phyloP scores from a whole-genome alignment of 2,329 filamentous ascomycete species.

The Lecanicillium sp. region DNA sequence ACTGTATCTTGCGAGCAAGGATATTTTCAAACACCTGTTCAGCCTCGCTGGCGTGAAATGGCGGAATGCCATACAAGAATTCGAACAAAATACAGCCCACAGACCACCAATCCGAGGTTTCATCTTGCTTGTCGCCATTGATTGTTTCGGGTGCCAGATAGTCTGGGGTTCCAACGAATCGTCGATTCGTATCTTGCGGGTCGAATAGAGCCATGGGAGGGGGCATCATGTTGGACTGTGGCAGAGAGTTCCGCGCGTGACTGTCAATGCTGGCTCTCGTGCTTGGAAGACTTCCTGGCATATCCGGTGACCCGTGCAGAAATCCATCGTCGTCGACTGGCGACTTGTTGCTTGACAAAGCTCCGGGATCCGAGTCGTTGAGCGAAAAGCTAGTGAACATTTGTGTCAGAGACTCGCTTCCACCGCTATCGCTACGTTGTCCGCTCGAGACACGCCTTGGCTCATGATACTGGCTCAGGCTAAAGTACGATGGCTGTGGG shows the following conservation, averaged over 20 bases:
- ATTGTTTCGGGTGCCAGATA: slow-evolving; percentile 97
- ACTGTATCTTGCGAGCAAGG: slow-evolving; percentile 77
- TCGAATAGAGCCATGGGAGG: slow-evolving; percentile 94
- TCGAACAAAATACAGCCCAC: slow-evolving; percentile 98
- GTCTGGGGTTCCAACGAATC: slow-evolving; percentile 94
- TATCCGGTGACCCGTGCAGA: slow-evolving; percentile 67
- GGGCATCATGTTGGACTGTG: slow-evolving; percentile 63
- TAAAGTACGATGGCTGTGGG: slow-evolving; percentile 93
- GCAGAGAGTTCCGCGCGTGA: slow-evolving; percentile 22
- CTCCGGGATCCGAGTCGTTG: slow-evolving; percentile 45
- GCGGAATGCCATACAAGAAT: slow-evolving; percentile 85
- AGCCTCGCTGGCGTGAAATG: slow-evolving; percentile 83
- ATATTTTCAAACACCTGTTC: slow-evolving; percentile 98
- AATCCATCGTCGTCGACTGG: slow-evolving; percentile 71
- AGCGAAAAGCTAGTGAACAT: slow-evolving; percentile 78
- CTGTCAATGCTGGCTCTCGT: slow-evolving; percentile 24
- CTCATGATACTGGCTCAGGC: slow-evolving; percentile 53
- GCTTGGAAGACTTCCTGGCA: slow-evolving; percentile 38
- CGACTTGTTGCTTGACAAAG: slow-evolving; percentile 40
- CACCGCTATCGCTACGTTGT: slow-evolving; percentile 83
- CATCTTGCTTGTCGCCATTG: slow-evolving; percentile 88
- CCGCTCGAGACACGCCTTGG: slow-evolving; percentile 61
- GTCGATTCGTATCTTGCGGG: slow-evolving; percentile 82
- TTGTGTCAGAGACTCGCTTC: slow-evolving; percentile 73
- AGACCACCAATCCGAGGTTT: slow-evolving; percentile 99